Evolutionary conservation across 2,329 filamentous ascomycete genomes (phyloP), one percentile per base, ranked within the genome.

Genomic region (Neurospora crassa): DNA sequence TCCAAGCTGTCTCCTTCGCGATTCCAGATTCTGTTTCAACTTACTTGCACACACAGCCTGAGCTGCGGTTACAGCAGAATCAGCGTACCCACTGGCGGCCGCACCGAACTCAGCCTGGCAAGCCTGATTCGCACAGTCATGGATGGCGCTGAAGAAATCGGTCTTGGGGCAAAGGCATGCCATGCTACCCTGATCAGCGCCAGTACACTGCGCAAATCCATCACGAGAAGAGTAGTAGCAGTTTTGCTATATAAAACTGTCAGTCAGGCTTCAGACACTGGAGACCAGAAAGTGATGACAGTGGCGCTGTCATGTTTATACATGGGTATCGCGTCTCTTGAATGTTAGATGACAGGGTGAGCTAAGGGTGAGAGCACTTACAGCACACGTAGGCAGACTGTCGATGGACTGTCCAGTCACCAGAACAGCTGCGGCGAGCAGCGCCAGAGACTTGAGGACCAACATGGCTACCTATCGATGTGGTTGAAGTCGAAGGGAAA

Each of bases 91-190:
- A 7, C 3, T 24, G 47, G 20, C 47, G 6, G 5, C 20, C 47
- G 20, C 47, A 12, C 47, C 53, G 18, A 10, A 59, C 24, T 29
- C 53, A 34, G 77, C 68, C 18, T 71, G 40, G 71, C 77, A 78
- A 8, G 68, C 69, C 2, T 47, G n/a, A 10, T 14, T 29, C 6
- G 75, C 74, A 67, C 77, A 78, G 67, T 76, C 74, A 20, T 63
- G 63, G 34, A 78, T 73, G 24, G 67, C 71, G 16, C 70, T 70
- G 20, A 67, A 43, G 43, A 73, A 78, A 29, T 73, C 70, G 34
- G 37, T 16, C 4, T 73, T 74, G n/a, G 71, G 70, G 70, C 77
- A 78, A 16, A 78, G 63, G 69, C 77, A 78, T 59, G 70, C 37
- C 10, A 74, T 24, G 40, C 74, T 72, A 42, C 59, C 68, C 6